Evolutionary conservation across 148 eudicot genomes (phyloP), one percentile per base, ranked within the genome.

Genomic region (Cornus suecica): DNA sequence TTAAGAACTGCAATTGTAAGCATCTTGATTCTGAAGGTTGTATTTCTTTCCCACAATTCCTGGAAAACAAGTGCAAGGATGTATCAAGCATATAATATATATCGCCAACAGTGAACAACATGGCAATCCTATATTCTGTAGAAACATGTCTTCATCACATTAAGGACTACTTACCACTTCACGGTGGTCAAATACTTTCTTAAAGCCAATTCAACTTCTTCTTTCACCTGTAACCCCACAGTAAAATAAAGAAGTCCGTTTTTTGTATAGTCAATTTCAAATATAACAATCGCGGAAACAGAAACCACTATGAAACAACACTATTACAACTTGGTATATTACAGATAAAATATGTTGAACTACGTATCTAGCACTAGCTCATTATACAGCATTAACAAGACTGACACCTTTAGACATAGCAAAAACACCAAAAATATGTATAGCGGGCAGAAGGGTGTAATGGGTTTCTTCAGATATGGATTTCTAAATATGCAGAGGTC

Each of bases 161-260:
- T 8, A 65, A 56, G 65, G 60, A 58, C 25, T 16, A 28, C 85
- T 78, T 79, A 92, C 98, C 90, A 54, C 75, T 85, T 90, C 76
- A 87, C 82, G 76, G 72, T 86, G 71, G 79, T 73, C 72, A 87
- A 72, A 75, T 94, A 87, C 79, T 88, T 94, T 80, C 80, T 88
- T 58, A 94, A 80, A 71, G 97, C 98, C 71, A 70, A 68, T 69
- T 94, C 98, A 73, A 94, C 93, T 89, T 94, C 98, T 86, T 94
- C 98, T 82, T 90, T 92, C 61, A 94, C 97, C 98, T 94, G 84
- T 79, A 79, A 81, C 62, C 62, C 62, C 73, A 56, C 10, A 56
- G 8, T 1, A 48, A 34, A 54, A 58, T 15, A 73, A n/a, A 29
- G 2, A 31, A 68, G 1, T 27, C 25, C 18, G 68, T 42, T 37